These are phyloP conservation scores for Dittrichia graveolens DNA, from an alignment of 129 eudicot genomes.

Conservation along the genomic window DNA sequence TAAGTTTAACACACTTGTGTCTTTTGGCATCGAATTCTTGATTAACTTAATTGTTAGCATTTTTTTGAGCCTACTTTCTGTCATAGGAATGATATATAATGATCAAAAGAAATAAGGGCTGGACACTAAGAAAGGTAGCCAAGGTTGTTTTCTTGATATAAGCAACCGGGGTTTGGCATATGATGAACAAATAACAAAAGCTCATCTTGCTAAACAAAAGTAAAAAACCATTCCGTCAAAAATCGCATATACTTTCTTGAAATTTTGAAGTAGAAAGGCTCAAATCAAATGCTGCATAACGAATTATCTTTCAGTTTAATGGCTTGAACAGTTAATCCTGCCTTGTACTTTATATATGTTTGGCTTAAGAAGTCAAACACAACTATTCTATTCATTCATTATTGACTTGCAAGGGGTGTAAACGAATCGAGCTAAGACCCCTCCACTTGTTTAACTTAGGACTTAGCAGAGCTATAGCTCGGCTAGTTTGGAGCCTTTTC, in stretches of 20 bases:
- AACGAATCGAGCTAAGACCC: no score
- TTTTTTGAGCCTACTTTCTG: conserved; percentile 4
- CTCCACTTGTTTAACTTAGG: no score
- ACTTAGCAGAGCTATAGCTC: no score
- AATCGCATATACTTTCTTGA: not conserved
- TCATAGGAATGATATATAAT: conserved; percentile 16
- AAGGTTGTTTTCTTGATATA: conserved; percentile 23
- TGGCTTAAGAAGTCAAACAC: not conserved
- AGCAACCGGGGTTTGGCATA: conserved; percentile 13
- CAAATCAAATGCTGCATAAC: not conserved
- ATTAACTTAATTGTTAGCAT: not conserved
- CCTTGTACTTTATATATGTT: conserved; percentile 1
- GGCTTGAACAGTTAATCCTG: not conserved
- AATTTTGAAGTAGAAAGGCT: not conserved
- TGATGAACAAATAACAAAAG: conserved; percentile 28
- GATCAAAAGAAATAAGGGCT: conserved; percentile 14
- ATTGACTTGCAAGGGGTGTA: not conserved
- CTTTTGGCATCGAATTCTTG: not conserved
- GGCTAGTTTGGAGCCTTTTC: no score
- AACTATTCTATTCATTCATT: not conserved
- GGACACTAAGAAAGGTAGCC: conserved; percentile 8
- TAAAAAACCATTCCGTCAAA: not conserved
- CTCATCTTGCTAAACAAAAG: conserved; percentile 4
- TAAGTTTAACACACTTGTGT: not conserved
- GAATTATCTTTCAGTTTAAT: not conserved